These are phyloP conservation scores for Taphrina deformans DNA, from an alignment of 1,139 yeast species.

Conservation along the genomic window DNA sequence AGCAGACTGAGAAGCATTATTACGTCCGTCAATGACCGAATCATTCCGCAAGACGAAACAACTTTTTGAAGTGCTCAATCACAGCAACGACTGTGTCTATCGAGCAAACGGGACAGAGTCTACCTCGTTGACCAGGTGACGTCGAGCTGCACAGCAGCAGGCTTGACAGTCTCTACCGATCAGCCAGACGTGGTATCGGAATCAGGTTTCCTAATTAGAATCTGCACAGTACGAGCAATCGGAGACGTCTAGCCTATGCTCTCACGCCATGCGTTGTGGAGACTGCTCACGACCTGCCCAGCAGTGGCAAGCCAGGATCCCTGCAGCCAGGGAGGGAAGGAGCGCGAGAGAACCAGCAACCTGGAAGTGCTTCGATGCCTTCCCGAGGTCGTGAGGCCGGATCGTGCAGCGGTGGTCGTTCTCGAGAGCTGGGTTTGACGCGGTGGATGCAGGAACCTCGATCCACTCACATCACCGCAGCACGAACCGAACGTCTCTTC, in stretches of 20 bases:
- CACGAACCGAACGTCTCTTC: constrained; percentile 1
- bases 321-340: neutral
- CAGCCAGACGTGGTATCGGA: neutral
- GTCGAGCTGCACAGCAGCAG: neutral
- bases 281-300: neutral
- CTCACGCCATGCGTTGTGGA: neutral
- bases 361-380: neutral
- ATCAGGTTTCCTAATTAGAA: neutral
- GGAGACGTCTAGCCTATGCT: neutral
- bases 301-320: neutral
- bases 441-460: neutral
- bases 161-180: neutral
- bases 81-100: too few species aligned
- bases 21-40: neutral
- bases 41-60: neutral
- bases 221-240: neutral
- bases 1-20: neutral
- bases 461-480: neutral
- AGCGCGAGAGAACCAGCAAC: too few species aligned
- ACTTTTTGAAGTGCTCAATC: too few species aligned
- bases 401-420: too few species aligned
- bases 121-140: neutral
- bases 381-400: neutral
- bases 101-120: too few species aligned
- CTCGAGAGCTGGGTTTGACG: neutral